Evolutionary conservation across 257 asterid species (phyloP).

Genomic region (Petrea volubilis): DNA sequence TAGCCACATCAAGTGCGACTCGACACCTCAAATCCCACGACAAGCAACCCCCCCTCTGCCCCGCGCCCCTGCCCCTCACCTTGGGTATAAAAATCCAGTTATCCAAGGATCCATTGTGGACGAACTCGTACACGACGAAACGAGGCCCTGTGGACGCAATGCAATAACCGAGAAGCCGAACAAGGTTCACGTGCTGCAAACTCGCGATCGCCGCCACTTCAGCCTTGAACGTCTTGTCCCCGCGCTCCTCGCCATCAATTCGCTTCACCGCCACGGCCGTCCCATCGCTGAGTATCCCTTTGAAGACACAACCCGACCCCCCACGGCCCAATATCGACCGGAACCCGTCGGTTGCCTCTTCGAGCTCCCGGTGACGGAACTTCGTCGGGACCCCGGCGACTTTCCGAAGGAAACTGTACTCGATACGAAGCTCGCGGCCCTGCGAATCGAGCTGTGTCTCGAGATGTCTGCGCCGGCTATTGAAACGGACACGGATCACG

Average conservation of each 20-base stretch:
- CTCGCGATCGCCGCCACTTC: conserved; percentile 84
- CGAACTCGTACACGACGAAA: conserved; percentile 57
- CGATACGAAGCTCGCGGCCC: conserved; percentile 73
- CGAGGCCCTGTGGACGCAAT: conserved; percentile 51
- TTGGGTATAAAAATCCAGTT: conserved; percentile 68
- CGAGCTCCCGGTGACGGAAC: conserved; percentile 69
- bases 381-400: conserved; percentile 79
- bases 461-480: conserved; percentile 35
- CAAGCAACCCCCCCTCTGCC: conserved; percentile 46
- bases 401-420: conserved; percentile 78
- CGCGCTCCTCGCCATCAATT: conserved; percentile 71
- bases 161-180: conserved; percentile 67
- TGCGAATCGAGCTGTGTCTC: conserved; percentile 51
- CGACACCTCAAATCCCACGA: conserved; percentile 62
- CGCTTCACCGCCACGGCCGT: conserved; percentile 66
- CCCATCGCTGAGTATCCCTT: conserved; percentile 65
- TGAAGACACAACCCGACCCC: conserved; percentile 64
- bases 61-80: neutral
- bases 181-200: conserved; percentile 80
- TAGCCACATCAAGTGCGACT: conserved; percentile 67
- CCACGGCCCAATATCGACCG: conserved; percentile 59
- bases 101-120: conserved; percentile 62
- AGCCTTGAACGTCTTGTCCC: conserved; percentile 63
- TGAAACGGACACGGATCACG: conserved; percentile 42
- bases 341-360: conserved; percentile 69